Evolutionary conservation across 352 stramenopile genomes (phyloP).

Genomic region (Phytophthora sojae): DNA sequence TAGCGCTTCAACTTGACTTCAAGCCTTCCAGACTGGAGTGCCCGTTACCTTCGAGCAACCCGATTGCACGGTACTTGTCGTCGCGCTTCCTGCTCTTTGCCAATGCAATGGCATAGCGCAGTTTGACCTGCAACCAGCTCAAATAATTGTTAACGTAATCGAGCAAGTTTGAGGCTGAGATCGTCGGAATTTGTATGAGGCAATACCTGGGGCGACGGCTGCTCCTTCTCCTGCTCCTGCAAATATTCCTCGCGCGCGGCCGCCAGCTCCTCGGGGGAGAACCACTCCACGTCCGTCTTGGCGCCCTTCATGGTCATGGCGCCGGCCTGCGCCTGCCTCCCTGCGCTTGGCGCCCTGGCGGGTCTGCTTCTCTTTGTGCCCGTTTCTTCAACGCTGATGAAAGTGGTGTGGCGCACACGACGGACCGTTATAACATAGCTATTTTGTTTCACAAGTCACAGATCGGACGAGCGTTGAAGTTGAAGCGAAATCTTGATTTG

Average conservation of each 20-base stretch:
- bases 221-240: conserved; percentile 78
- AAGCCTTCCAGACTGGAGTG: too few species aligned
- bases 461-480: not conserved
- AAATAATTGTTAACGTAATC: conserved; percentile 19
- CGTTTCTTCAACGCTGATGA: conserved; percentile 24
- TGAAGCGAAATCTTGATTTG: not conserved
- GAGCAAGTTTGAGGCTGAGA: not conserved
- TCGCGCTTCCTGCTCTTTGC: conserved; percentile 84
- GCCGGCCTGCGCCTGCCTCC: conserved; percentile 17
- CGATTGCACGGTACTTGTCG: conserved; percentile 79
- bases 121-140: conserved; percentile 56
- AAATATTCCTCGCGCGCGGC: conserved; percentile 78
- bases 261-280: conserved; percentile 79
- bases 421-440: not conserved
- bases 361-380: conserved; percentile 12
- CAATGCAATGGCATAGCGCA: conserved; percentile 75
- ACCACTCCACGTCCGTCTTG: conserved; percentile 62
- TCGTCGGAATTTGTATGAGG: conserved; percentile 13
- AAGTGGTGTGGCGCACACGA: conserved; percentile 6
- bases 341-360: conserved; percentile 3
- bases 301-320: conserved; percentile 43
- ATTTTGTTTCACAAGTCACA: conserved; percentile 1
- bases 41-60: conserved; percentile 67
- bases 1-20: conserved; percentile 11
- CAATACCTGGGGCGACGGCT: conserved; percentile 64